Evolutionary conservation across 805 yeast genomes (phyloP), one percentile per base, ranked within the genome.

Genomic region (Cyberlindnera petersonii): DNA sequence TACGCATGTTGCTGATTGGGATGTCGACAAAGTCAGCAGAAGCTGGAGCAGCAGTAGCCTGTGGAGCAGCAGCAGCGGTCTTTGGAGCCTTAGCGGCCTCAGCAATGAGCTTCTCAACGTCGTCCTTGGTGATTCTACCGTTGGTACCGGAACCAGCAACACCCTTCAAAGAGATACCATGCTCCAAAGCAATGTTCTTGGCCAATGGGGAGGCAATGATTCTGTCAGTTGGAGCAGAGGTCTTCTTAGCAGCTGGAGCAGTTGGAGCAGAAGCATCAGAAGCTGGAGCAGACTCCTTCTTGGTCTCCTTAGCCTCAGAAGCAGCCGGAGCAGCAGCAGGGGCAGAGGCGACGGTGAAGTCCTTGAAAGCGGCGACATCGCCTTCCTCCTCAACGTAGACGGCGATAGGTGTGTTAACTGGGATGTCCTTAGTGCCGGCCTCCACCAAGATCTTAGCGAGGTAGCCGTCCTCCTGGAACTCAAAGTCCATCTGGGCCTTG

Each of bases 401-500:
- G 47, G 95, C 98, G 63, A 93, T 85, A 58, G 98, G 98, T 68
- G 82, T 80, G 58, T 95, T 95, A 33, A 93, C 96, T 26, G 94
- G 93, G 39, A 91, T 71, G 59, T 91, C 96, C 65, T 86, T 82
- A 39, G 95, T 67, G 39, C 97, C 96, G 43, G 78, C 87, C 23
- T 76, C 86, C 45, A 87, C 75, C 49, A 88, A 67, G 55, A 86
- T 82, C 72, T 88, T 86, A 48, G 96, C 96, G 57, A 88, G 68
- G 69, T 59, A 88, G 37, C 96, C 96, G 48, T 91, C 98, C 59
- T 89, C 98, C 71, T 89, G 97, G 74, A 89, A 91, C 69, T 89
- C 98, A 55, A 87, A 91, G 69, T 89, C 98, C 96, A 89, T 91
- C 45, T 88, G 80, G 38, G 98, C 97, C 72, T 89, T 89, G 65